phyloP scores from a whole-genome alignment of 179 eudicot genomes.

The Carnegiea gigantea region DNA sequence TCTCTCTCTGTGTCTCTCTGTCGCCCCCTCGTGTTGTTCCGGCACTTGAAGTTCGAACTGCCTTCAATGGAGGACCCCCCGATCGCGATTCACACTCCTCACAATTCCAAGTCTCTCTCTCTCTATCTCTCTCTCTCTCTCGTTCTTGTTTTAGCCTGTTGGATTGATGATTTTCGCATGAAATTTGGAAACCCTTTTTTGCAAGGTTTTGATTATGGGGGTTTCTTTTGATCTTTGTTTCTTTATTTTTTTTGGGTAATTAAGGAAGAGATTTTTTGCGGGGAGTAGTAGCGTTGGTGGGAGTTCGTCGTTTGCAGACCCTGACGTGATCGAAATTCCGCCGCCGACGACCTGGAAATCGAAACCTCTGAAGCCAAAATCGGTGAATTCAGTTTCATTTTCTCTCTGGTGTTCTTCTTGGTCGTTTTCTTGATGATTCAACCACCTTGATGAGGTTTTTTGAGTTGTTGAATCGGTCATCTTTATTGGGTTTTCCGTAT shows the following conservation, averaged over 20 bases:
- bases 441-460: not conserved
- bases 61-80: slow-evolving; percentile 46
- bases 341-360: slow-evolving; percentile 44
- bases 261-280: slow-evolving; percentile 52
- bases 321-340: slow-evolving; percentile 47
- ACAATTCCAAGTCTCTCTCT: slow-evolving; percentile 38
- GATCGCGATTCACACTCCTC: slow-evolving; percentile 34
- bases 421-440: not conserved
- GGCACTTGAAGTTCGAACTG: not conserved
- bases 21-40: not conserved
- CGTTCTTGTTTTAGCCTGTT: not conserved
- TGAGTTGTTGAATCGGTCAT: not conserved
- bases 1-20: not conserved
- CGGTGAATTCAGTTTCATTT: slow-evolving; percentile 29
- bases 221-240: not conserved
- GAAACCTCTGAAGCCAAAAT: slow-evolving; percentile 37
- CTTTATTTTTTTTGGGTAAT: not conserved
- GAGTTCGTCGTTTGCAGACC: slow-evolving; percentile 43
- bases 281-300: slow-evolving; percentile 44
- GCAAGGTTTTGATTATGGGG: not conserved
- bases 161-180: not conserved
- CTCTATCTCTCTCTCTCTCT: slow-evolving; percentile 13
- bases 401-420: not conserved
- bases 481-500: not conserved
- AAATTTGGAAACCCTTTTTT: slow-evolving; percentile 7